Percentiles rank a stretch among this genome's conserved stretches.
Evolutionary conservation across 2,329 filamentous ascomycete genomes (phyloP).

Genomic region (Fusarium vanettenii): DNA sequence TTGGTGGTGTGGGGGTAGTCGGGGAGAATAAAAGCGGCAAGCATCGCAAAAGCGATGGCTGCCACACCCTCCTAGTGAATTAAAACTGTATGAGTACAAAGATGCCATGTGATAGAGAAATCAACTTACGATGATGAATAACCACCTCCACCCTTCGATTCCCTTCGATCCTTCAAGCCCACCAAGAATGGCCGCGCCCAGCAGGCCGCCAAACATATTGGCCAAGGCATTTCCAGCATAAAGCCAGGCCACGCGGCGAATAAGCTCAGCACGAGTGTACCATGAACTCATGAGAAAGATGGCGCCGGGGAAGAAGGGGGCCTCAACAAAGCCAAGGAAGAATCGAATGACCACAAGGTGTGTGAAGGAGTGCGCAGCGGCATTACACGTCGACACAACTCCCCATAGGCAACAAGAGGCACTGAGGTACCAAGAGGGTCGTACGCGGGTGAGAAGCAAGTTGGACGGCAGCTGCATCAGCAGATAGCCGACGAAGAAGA

Average conservation of each 20-base stretch:
- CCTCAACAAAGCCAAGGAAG: conserved; percentile 57
- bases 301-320: conserved; percentile 63
- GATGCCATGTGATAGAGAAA: too few relatives aligned
- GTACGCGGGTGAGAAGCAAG: conserved; percentile 64
- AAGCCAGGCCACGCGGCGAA: conserved; percentile 67
- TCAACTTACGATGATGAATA: conserved; percentile 68
- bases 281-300: conserved; percentile 60
- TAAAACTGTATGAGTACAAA: rapidly evolving
- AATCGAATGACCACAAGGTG: conserved; percentile 60
- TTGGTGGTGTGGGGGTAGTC: conserved; percentile 65
- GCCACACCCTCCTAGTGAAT: conserved; percentile 50
- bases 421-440: conserved; percentile 65
- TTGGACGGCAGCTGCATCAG: conserved; percentile 73
- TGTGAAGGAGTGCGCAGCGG: conserved; percentile 55
- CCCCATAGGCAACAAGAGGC: conserved; percentile 58
- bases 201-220: conserved; percentile 63
- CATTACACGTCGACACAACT: conserved; percentile 58
- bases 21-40: conserved; percentile 55
- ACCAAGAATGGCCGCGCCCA: conserved; percentile 61
- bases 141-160: conserved; percentile 71
- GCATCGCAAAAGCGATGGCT: conserved; percentile 52
- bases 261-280: conserved; percentile 61
- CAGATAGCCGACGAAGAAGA: conserved; percentile 72
- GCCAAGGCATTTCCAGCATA: conserved; percentile 68
- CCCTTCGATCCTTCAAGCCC: conserved; percentile 60